Base-by-base conservation (phyloP, 345 rosid genomes). In the Aethionema arabicum region DNA sequence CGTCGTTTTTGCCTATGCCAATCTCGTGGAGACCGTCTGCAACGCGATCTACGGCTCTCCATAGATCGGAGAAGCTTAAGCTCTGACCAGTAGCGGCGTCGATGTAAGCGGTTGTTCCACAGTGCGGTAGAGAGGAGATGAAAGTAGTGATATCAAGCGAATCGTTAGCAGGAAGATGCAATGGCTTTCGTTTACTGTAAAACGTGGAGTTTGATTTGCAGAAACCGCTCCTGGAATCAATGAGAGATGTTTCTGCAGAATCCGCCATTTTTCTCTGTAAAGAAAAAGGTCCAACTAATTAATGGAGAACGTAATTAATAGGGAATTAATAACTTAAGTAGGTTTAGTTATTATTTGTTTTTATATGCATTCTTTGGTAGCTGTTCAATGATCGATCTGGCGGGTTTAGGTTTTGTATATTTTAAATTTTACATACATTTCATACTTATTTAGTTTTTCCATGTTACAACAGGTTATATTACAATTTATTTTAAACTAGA, bases 61-160 rank as follows among this genome's bases (percentile, higher is more conserved):
- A 91, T 11, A 91, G 82, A 3, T 82, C 79, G 31, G 74, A n/a
- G 80, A 83, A 90, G 74, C 77, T 47, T 74, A 91, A 54, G 1
- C 54, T 79, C 47, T 63, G 77, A 62, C 86, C 96, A 7, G 93
- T 76, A 67, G 79, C 32, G 63, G 88, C 89, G 64, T 91, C 96
- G 56, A 91, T 78, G 83, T 81, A 80, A 52, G 98, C 98, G 30
- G 71, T 74, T 21, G 75, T 61, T 63, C 93, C 87, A 32, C 51
- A 70, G 86, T 91, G 96, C 10, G 97, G 61, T 7, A 63, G 84
- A 33, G 95, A 77, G 9, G 96, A 81, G 71, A 90, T 90, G 72
- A 84, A 90, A 4, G 96, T 79, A 14, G 97, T 78, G 69, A 82
- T 75, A 63, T 90, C 91, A 4, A 87, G 76, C 40, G 50, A 73